Evolutionary conservation across 768 basidiomycete genomes (phyloP).

Genomic region (Hydnomerulius pinastri): DNA sequence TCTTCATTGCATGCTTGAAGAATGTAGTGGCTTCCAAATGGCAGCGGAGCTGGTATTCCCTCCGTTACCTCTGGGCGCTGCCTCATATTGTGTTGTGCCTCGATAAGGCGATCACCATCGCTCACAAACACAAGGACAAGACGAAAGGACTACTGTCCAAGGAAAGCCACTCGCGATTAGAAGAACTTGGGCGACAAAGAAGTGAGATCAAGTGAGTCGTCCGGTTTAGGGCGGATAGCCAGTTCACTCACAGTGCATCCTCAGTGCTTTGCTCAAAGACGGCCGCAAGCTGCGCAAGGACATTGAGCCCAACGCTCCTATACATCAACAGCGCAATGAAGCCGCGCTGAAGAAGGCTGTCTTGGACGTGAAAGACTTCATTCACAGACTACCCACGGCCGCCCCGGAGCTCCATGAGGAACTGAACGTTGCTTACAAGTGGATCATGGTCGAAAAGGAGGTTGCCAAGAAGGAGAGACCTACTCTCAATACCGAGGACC

Average conservation of each 20-base stretch:
- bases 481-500: no score
- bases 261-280: slow-evolving; percentile 23
- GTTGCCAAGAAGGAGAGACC: not conserved
- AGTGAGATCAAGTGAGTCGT: slow-evolving; percentile 33
- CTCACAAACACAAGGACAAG: slow-evolving; percentile 30
- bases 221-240: not conserved
- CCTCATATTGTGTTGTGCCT: no score
- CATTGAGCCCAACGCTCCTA: no score
- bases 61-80: no score
- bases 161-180: slow-evolving; percentile 30
- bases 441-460: no score
- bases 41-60: slow-evolving; percentile 32
- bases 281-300: slow-evolving; percentile 26
- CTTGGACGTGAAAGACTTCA: slow-evolving; percentile 24
- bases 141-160: slow-evolving; percentile 30
- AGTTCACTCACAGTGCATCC: not conserved
- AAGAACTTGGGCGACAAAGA: slow-evolving; percentile 27
- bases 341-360: slow-evolving; percentile 27
- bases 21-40: slow-evolving; percentile 27
- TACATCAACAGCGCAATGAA: slow-evolving; percentile 26
- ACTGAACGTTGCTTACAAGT: no score
- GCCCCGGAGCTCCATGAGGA: no score
- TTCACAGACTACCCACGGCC: slow-evolving; percentile 20
- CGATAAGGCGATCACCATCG: no score
- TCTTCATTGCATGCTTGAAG: slow-evolving; percentile 27